These are phyloP conservation scores for Heterobasidion parviporum DNA, from an alignment of 1,284 basidiomycete species.

Conservation along the genomic window DNA sequence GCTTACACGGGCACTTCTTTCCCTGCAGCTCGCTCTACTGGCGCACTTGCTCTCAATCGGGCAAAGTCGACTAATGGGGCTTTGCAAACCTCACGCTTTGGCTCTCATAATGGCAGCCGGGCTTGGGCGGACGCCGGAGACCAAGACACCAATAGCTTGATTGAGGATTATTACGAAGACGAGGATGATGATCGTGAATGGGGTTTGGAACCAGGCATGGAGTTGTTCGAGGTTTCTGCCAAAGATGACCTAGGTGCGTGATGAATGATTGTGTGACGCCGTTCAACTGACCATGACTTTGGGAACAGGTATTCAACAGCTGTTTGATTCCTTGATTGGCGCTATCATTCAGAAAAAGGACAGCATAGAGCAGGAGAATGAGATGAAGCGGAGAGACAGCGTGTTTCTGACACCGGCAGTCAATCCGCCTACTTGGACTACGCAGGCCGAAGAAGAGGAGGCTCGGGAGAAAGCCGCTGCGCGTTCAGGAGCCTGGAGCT, in stretches of 20 bases:
- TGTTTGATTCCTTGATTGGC: constrained; percentile 70
- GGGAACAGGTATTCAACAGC: constrained; percentile 56
- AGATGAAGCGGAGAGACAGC: constrained; percentile 70
- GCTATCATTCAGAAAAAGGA: constrained; percentile 73
- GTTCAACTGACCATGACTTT: not conserved
- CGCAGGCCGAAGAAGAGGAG: constrained; percentile 74
- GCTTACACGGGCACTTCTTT: constrained; percentile 28
- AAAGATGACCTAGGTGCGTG: constrained; percentile 72
- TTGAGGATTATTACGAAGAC: constrained; percentile 55
- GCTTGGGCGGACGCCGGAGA: constrained; percentile 7
- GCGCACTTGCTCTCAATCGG: constrained; percentile 27
- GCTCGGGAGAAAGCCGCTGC: constrained; percentile 57
- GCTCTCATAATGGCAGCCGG: constrained; percentile 9
- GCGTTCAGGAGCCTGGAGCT: constrained; percentile 50
- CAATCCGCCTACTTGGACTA: constrained; percentile 61
- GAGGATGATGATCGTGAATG: constrained; percentile 54
- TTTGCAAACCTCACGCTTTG: constrained; percentile 32
- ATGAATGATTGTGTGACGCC: constrained; percentile 3
- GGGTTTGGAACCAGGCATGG: constrained; percentile 74
- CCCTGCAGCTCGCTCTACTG: constrained; percentile 26
- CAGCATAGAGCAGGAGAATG: constrained; percentile 70
- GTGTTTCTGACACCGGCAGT: constrained; percentile 54
- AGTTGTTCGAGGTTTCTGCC: constrained; percentile 79
- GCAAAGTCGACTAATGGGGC: constrained; percentile 35
- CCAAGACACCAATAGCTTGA: constrained; percentile 27